Percentiles rank a stretch among this genome's conserved stretches.
Conservation (phyloP, 345 rosid genomes). For the Eucalyptus tenuipes region DNA sequence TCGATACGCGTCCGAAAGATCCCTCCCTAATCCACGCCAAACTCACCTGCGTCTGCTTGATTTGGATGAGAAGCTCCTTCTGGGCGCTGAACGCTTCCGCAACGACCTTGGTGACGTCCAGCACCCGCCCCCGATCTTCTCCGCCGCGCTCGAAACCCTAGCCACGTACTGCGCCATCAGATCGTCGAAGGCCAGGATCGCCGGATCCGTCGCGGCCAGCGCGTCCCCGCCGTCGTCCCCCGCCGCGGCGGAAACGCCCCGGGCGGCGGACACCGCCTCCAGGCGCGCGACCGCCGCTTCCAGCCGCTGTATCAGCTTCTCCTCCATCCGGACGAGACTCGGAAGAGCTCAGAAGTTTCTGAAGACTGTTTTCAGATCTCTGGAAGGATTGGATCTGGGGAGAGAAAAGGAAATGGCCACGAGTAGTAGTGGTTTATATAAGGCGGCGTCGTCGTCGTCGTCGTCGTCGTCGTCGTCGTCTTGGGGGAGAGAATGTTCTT, state of each 20-base stretch:
- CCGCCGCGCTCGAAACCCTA: constrained; percentile 55
- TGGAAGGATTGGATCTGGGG: background rate
- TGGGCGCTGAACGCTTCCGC: constrained; percentile 51
- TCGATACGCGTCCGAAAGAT: background rate
- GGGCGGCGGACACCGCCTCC: constrained; percentile 39
- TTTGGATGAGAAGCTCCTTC: constrained; percentile 52
- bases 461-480: background rate
- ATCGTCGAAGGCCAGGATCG: constrained; percentile 73
- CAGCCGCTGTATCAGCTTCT: constrained; percentile 52
- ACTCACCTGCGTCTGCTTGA: constrained; percentile 59
- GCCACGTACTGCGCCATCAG: constrained; percentile 38
- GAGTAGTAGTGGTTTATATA: background rate
- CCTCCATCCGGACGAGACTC: constrained; percentile 40
- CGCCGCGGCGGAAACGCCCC: constrained; percentile 4
- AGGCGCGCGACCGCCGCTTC: constrained; percentile 78
- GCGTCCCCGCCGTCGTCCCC: background rate
- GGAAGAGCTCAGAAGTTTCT: background rate
- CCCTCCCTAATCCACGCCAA: background rate
- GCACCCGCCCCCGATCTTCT: constrained; percentile 83
- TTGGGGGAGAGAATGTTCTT: background rate
- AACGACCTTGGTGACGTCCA: constrained; percentile 54
- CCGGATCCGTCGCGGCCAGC: constrained; percentile 42
- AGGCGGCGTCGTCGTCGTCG: background rate
- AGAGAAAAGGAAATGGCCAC: background rate
- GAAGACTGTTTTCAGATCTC: background rate